A percentile compares a stretch with the other conserved stretches of the same genome.
Conservation (phyloP, 495 filamentous ascomycete genomes). For the Penicillium coprophilum region DNA sequence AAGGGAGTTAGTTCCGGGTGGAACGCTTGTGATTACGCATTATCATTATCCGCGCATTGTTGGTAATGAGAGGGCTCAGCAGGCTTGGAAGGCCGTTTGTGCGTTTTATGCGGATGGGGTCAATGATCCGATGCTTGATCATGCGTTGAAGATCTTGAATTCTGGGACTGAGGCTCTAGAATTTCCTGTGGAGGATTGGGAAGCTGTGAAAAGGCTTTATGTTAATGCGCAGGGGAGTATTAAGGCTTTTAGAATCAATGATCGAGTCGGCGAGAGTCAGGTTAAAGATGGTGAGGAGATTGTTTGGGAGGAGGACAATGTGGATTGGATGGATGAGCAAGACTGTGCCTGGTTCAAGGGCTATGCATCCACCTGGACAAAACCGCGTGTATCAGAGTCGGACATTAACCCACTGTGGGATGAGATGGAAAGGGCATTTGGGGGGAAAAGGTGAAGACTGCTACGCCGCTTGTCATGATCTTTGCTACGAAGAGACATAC, state of each 20-base stretch:
- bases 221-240: conserved; percentile 6
- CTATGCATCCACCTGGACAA: conserved; percentile 8
- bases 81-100: conserved; percentile 2
- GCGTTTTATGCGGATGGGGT: conserved; percentile 1
- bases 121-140: conserved; percentile 5
- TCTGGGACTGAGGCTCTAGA: conserved; percentile 1
- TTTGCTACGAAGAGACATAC: conserved; percentile 8
- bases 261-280: not conserved
- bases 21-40: conserved; percentile 5
- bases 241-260: conserved; percentile 7
- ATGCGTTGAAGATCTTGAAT: conserved; percentile 5
- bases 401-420: conserved; percentile 4
- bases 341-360: conserved; percentile 9
- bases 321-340: conserved; percentile 9
- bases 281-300: conserved; percentile 5
- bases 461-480: conserved; percentile 5
- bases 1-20: not conserved
- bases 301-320: conserved; percentile 5
- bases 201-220: conserved; percentile 3
- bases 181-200: conserved; percentile 2
- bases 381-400: conserved; percentile 1
- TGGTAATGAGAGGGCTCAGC: conserved; percentile 5
- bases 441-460: conserved; percentile 9
- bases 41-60: conserved; percentile 9
- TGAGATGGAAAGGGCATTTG: conserved; percentile 8